Evolutionary conservation across 2,329 filamentous ascomycete species (phyloP).

Genomic region (Alternaria alternata): DNA sequence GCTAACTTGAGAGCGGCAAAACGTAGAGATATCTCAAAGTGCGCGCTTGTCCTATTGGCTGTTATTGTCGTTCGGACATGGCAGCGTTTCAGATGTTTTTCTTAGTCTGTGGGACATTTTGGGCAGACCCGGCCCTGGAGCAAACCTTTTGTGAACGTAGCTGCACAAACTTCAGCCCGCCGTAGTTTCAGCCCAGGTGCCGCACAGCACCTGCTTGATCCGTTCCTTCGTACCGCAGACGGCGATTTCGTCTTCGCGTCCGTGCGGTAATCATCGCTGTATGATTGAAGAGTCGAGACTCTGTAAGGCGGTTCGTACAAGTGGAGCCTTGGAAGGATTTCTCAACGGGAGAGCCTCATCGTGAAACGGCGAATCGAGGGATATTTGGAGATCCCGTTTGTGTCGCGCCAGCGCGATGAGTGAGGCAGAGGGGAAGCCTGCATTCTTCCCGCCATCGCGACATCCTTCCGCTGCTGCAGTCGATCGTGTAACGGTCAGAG

Average conservation of each 20-base stretch:
- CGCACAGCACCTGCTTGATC: slow-evolving; percentile 24
- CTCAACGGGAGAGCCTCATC: slow-evolving; percentile 21
- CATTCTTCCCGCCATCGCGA: slow-evolving; percentile 17
- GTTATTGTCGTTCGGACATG: slow-evolving; percentile 17
- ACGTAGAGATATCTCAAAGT: slow-evolving; percentile 9
- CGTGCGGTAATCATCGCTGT: slow-evolving; percentile 18
- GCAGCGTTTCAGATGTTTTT: slow-evolving; percentile 32
- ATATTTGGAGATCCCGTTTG: slow-evolving; percentile 23
- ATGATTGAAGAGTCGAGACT: slow-evolving; percentile 30
- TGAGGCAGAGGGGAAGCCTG: slow-evolving; percentile 14
- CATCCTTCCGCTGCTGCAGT: slow-evolving; percentile 19
- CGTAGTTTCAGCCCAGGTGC: slow-evolving; percentile 27
- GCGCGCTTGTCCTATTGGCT: slow-evolving; percentile 23
- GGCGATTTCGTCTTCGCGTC: slow-evolving; percentile 22
- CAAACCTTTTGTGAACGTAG: slow-evolving; percentile 23
- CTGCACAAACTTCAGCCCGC: slow-evolving; percentile 24
- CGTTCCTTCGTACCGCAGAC: not conserved
- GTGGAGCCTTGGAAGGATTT: slow-evolving; percentile 8
- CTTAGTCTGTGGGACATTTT: slow-evolving; percentile 24
- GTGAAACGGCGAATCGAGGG: slow-evolving; percentile 28
- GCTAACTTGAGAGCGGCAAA: slow-evolving; percentile 25
- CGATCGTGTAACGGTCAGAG: slow-evolving; percentile 13
- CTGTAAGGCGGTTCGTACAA: slow-evolving; percentile 16
- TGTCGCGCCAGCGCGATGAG: slow-evolving; percentile 20
- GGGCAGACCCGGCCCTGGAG: slow-evolving; percentile 13